Base-by-base conservation (phyloP, 2,329 filamentous ascomycete genomes). In the Colletotrichum orchidophilum region DNA sequence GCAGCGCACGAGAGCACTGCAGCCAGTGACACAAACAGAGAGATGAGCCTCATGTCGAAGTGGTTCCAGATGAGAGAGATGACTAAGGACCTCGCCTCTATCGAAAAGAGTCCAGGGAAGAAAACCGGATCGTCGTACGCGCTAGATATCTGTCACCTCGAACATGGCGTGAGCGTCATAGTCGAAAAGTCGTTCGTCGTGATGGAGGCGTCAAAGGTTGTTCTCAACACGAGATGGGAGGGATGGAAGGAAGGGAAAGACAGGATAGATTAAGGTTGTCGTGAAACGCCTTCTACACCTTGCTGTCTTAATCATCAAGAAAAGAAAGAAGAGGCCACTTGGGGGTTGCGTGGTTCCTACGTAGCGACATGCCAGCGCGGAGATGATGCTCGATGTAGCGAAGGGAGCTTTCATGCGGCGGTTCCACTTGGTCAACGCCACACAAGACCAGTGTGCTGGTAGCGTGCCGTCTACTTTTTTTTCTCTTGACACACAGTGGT, bases 371-470 rank as follows among this genome's bases (percentile, higher is more conserved):
- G 57, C 50, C 68, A 67, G 52, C 57, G 57, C 68, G 68, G 68
- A 71, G 68, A 71, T 71, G 63, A 62, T 67, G 50, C 68, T 71
- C 11, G 63, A 71, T 71, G 39, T 35, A 58, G 68, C 29, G 35
- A 53, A 42, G 55, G 35, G 57, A 35, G 29, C 39, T 54, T 42
- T 50, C 12, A 18, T 53, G 63, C 68, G 52, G 39, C 26, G 60
- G 58, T 21, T 71, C 68, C 68, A 68, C 68, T 71, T 58, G 57
- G 8, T 42, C 68, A 35, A 52, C 57, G 68, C 68, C 68, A 62
- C 68, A 67, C n/a, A 27, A 68, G 58, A 67, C 53, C 57, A 63
- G 57, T 53, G 57, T 61, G 26, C 59, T 50, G 63, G 67, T 61
- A 70, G 50, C 35, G 55, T 57, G 49, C 39, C 49, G 11, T 13